Evolutionary conservation across 257 asterid species (phyloP), one percentile per base, ranked within the genome.

Genomic region (Capsicum chinense): DNA sequence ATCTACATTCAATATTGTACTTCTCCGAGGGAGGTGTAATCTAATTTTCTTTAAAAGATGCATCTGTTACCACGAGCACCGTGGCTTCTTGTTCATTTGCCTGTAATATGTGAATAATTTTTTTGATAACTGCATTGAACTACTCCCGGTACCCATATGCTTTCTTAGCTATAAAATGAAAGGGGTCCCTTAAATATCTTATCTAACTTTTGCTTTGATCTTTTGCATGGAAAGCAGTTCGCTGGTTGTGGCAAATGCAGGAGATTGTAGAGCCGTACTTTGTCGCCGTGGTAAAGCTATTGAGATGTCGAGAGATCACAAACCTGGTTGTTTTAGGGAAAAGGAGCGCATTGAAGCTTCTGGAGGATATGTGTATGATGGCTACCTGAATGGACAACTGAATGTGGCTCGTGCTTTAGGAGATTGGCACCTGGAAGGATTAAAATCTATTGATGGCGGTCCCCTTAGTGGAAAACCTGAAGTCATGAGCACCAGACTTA

Each of bases 381-480:
- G 97, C 42, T 97, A 97, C 84, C 97, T 97, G 63, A 97, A 97
- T 15, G 98, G 98, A 57, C 98, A 95, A 73, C 94, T 97, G 58
- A 93, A 92, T 33, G 98, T 97, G 7, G 97, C 99, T 62, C 98
- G 99, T 79, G 98, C 99, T 42, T 69, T 97, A 35, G 99, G 99
- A 50, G 96, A 97, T 82, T 97, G 98, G 98, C 99, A 95, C 85
- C 88, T 97, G 93, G 98, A 97, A 81, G 98, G 95, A 60, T 74
- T 96, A 86, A 97, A 97, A 85, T 73, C 86, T 26, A 81, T 44
- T 9, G 92, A 88, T 9, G 95, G 98, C 37, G 98, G 99, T 4
- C 99, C 98, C n/a, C 97, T 96, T n/a, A 92, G 92, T 44, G 98
- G 97, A 10, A 98, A 94, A 84, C 99, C 99, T 10, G 99, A 96